Base-by-base conservation (phyloP, 768 basidiomycete species). In the Pilatotrama ljubarskyi region DNA sequence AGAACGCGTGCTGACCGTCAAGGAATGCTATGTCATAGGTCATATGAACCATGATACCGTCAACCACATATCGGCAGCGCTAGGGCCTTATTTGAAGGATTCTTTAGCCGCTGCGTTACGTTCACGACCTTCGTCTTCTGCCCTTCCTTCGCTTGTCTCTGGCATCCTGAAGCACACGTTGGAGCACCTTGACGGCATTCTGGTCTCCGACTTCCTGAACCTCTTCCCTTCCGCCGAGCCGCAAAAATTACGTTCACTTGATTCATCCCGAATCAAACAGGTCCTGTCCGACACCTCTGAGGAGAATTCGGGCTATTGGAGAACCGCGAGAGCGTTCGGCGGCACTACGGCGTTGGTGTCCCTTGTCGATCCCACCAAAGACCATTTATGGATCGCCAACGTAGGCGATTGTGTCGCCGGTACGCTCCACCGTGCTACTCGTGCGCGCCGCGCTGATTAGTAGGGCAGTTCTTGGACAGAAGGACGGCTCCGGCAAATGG, bases 361-460 rank as follows among this genome's bases (percentile, higher is more conserved):
- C 9, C 78, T 92, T 37, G 80, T 87, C 41, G 88, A 91, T 73
- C 87, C 89, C 36, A 77, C 83, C 18, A 81, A 82, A 62, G 77
- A 81, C 67, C 83, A 90, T 62, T 75, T 91, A 20, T 92, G 90
- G 90, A 74, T 91, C 47, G 90, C 89, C 6, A 91, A 91, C 68
- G 77, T 92, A 25, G 90, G 90, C 14, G 90, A 92, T 68, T 91
- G 88, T 70, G 86, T 88, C 78, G 88, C 88, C 61, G 78, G 89
- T 89, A 63, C 63, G 86, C 75, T 58, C 41, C 6, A 36, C 36
- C 26, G 25, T 50, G 43, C 9, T 22, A 43, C 41, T 40, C 29
- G 35, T 36, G 32, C 51, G 47, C 43, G 24, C 37, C 32, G 22
- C 36, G 53, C 64, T 51, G 52, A 58, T 35, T 24, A 36, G 59